A percentile compares a stretch with the other conserved stretches of the same genome.
Evolutionary conservation across 495 filamentous ascomycete species (phyloP).

Genomic region (Echria macrotheca): DNA sequence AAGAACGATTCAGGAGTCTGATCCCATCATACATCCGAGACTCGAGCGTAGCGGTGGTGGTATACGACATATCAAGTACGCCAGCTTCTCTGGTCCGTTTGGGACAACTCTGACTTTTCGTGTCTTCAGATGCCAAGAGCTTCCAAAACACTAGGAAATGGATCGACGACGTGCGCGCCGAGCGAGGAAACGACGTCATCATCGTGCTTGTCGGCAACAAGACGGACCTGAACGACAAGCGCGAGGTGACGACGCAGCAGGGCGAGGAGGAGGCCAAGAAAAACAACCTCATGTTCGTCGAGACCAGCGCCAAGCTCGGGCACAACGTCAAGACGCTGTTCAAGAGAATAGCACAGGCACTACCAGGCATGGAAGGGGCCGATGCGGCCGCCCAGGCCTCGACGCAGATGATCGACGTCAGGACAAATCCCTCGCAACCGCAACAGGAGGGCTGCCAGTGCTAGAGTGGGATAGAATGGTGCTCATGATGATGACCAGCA

Average conservation of each 20-base stretch:
- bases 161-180: slow-evolving; percentile 96
- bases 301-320: slow-evolving; percentile 96
- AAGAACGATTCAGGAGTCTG: slow-evolving; percentile 92
- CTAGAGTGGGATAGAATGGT: slow-evolving; percentile 35
- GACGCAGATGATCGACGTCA: slow-evolving; percentile 89
- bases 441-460: slow-evolving; percentile 80
- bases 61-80: slow-evolving; percentile 93
- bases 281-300: slow-evolving; percentile 94
- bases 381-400: slow-evolving; percentile 57
- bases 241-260: slow-evolving; percentile 88
- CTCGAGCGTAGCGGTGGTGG: slow-evolving; percentile 92
- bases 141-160: slow-evolving; percentile 98
- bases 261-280: slow-evolving; percentile 98
- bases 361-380: slow-evolving; percentile 94
- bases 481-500: slow-evolving; percentile 3
- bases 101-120: too few relatives aligned
- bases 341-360: slow-evolving; percentile 91
- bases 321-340: slow-evolving; percentile 98
- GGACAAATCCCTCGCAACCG: slow-evolving; percentile 68
- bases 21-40: slow-evolving; percentile 98
- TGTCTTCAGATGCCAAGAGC: slow-evolving; percentile 76
- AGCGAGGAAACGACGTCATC: slow-evolving; percentile 96
- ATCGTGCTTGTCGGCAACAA: slow-evolving; percentile 99
- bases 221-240: slow-evolving; percentile 95
- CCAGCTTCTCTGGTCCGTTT: too few relatives aligned